Percentiles rank a stretch among this genome's conserved stretches.
Evolutionary conservation across 495 filamentous ascomycete genomes (phyloP).

Genomic region (Xylaria castorea): DNA sequence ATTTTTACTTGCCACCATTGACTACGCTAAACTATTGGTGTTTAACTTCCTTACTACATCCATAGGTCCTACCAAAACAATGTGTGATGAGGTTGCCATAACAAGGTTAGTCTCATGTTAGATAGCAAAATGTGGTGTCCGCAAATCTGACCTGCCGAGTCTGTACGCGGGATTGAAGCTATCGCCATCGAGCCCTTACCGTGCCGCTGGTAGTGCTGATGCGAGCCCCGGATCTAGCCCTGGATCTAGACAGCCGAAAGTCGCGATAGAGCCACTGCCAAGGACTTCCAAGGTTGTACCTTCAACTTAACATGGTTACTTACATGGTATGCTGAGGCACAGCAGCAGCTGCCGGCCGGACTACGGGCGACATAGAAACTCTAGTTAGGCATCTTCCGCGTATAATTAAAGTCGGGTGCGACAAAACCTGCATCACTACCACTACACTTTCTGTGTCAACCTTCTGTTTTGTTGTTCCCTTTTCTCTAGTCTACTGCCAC

Average conservation of each 20-base stretch:
- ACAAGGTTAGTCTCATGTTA: too few relatives aligned
- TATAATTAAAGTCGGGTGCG: neutral
- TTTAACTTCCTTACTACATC: too few relatives aligned
- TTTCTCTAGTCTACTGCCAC: neutral
- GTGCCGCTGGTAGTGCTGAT: neutral
- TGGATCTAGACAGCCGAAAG: neutral
- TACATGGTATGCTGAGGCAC: constrained; percentile 5
- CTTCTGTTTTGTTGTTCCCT: neutral
- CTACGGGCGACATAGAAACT: neutral
- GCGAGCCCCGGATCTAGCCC: neutral
- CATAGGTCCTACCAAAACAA: too few relatives aligned
- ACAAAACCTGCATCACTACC: constrained; percentile 6
- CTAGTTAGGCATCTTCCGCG: constrained; percentile 4
- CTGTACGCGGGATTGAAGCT: neutral
- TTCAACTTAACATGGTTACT: neutral
- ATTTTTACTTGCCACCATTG: too few relatives aligned
- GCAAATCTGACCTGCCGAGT: neutral
- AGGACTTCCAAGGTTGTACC: constrained; percentile 3
- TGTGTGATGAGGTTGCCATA: too few relatives aligned
- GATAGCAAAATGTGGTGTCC: too few relatives aligned
- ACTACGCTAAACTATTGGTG: too few relatives aligned
- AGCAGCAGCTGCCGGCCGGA: neutral
- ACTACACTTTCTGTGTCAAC: neutral
- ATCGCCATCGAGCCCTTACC: constrained; percentile 20
- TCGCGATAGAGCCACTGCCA: neutral